Percentiles rank a stretch among this genome's conserved stretches.
phyloP scores from a whole-genome alignment of 345 rosid species.

The Nephelium lappaceum region DNA sequence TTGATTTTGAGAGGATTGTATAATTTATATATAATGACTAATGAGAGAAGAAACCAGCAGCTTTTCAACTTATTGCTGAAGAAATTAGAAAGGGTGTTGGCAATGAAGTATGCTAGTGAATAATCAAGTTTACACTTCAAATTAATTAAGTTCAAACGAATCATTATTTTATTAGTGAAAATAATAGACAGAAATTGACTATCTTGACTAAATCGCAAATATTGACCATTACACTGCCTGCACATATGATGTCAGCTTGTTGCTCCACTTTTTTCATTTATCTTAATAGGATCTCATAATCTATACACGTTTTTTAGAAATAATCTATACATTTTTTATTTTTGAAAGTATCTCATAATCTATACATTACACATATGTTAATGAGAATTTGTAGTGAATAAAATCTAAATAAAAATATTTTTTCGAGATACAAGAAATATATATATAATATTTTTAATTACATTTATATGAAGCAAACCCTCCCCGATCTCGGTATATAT shows the following conservation, averaged over 20 bases:
- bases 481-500: too few species aligned
- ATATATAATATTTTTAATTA: too few species aligned
- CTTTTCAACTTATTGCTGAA: constrained; percentile 17
- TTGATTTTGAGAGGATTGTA: background rate
- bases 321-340: too few species aligned
- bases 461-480: too few species aligned
- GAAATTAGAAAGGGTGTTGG: background rate
- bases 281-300: too few species aligned
- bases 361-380: too few species aligned
- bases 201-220: constrained; percentile 10
- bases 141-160: constrained; percentile 12
- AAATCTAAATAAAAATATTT: background rate
- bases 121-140: constrained; percentile 30
- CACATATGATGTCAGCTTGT: background rate
- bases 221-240: background rate
- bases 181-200: background rate
- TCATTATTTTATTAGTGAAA: background rate
- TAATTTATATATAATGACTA: background rate
- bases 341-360: too few species aligned
- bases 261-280: too few species aligned
- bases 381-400: too few species aligned
- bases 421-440: too few species aligned
- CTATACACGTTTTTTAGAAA: too few species aligned
- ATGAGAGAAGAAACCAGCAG: constrained; percentile 2
- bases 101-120: constrained; percentile 26